These are phyloP conservation scores for Neoboletus brunneissimus DNA, from an alignment of 768 basidiomycete species.

Conservation along the genomic window DNA sequence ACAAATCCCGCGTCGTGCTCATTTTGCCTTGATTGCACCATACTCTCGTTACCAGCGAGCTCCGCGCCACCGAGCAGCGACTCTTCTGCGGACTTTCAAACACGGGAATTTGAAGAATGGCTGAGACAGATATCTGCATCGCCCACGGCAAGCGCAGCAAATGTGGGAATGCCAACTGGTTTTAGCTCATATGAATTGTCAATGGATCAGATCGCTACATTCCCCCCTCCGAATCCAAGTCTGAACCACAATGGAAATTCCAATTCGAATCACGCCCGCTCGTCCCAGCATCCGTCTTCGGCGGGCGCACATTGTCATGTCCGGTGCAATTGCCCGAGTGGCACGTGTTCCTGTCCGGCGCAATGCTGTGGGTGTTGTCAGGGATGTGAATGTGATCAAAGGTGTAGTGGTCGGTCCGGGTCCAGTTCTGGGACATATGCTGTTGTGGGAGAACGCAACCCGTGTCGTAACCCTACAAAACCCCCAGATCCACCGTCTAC, in stretches of 20 bases:
- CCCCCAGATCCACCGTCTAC: constrained; percentile 8
- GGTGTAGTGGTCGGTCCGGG: constrained; percentile 17
- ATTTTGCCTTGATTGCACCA: constrained; percentile 63
- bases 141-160: constrained; percentile 10
- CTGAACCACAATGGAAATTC: constrained; percentile 1
- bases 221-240: constrained; percentile 12
- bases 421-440: constrained; percentile 22
- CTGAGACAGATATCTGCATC: constrained; percentile 45
- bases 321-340: constrained; percentile 33
- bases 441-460: constrained; percentile 35
- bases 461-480: constrained; percentile 14
- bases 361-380: constrained; percentile 33
- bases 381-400: constrained; percentile 30
- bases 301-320: constrained; percentile 32
- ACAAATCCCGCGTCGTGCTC: constrained; percentile 37
- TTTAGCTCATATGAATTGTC: constrained; percentile 33
- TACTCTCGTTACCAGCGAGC: constrained; percentile 47
- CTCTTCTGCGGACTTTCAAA: constrained; percentile 42
- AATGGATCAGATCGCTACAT: constrained; percentile 18
- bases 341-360: constrained; percentile 33
- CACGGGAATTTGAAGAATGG: constrained; percentile 61
- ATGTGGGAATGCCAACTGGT: constrained; percentile 17
- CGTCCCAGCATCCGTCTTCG: constrained; percentile 17
- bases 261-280: constrained; percentile 4
- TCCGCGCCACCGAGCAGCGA: constrained; percentile 41